These are phyloP conservation scores for Phlyctochytrium bullatum DNA, from an alignment of 192 early-diverging fungal species.

Conservation along the genomic window DNA sequence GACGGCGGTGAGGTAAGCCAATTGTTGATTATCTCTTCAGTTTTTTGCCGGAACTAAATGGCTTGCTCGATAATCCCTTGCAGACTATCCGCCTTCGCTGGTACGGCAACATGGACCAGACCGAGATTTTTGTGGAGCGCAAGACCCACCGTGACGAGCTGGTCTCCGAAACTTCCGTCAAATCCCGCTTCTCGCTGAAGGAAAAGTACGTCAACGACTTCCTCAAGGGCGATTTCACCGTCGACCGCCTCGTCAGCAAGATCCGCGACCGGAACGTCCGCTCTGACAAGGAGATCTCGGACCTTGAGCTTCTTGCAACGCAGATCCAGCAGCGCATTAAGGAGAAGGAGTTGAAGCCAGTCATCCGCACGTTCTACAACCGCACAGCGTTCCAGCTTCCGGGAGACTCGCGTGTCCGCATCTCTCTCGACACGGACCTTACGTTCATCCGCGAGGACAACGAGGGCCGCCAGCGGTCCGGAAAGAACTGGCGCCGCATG, in stretches of 20 bases:
- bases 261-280: constrained; percentile 64
- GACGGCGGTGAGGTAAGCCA: constrained; percentile 76
- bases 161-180: constrained; percentile 72
- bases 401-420: constrained; percentile 86
- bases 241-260: constrained; percentile 73
- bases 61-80: background rate
- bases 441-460: constrained; percentile 96
- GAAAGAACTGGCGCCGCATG: constrained; percentile 85
- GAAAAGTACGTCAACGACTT: constrained; percentile 90
- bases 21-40: too few species aligned
- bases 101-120: constrained; percentile 86
- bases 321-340: constrained; percentile 70
- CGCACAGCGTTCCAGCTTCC: constrained; percentile 98
- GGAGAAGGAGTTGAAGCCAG: constrained; percentile 65
- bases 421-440: constrained; percentile 93
- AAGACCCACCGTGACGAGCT: constrained; percentile 96
- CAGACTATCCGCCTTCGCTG: constrained; percentile 80
- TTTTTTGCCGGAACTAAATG: background rate
- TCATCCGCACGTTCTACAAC: constrained; percentile 91
- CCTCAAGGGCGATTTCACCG: constrained; percentile 71
- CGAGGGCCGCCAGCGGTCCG: constrained; percentile 64
- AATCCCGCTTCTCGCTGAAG: constrained; percentile 89
- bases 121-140: constrained; percentile 94
- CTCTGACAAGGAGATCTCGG: constrained; percentile 65
- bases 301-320: constrained; percentile 64